Base-by-base conservation (phyloP, 768 basidiomycete species). In the Tephrocybe sp. region DNA sequence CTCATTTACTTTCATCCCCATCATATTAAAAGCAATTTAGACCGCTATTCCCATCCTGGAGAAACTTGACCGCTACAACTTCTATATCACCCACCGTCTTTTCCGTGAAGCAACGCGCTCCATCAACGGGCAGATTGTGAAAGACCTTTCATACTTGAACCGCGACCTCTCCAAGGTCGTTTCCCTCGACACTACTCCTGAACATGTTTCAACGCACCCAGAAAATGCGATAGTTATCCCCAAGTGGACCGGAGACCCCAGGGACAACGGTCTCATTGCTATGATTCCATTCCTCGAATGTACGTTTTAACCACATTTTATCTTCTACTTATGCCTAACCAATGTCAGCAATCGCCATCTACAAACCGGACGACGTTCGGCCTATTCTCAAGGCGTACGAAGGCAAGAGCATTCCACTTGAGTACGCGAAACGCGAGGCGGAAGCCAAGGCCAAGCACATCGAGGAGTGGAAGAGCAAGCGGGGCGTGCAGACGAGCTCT, bases 201-300 rank as follows among this genome's bases (percentile, higher is more conserved):
- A 92, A 30, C 92, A 93, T 61, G 76, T 81, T 16, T 69, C 74
- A 32, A 77, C 87, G 0, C 89, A 98, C 56, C 92, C 89, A 4
- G 92, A 97, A 60, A 98, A 98, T 60, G 81, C 92, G 0, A 77
- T 98, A 50, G 70, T 92, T 42, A 60, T 98, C 32, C 83, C 86
- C 14, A 84, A 85, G 57, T 99, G 97, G 97, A 81, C 82, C 1
- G 96, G 95, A 2, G 81, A 86, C 46, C 72, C 83, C 0, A 68
- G 68, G 70, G 86, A 67, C 65, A 81, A 74, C 56, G 92, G 89
- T 0, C 81, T 98, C 35, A 67, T 98, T 16, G 86, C 85, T n/a
- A 79, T 98, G 77, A 94, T 99, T 57, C 96, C 96, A 0, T 98
- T 98, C 84, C 78, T 99, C 4, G 97, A 98, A 74, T 93, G 93